Evolutionary conservation across 2,329 filamentous ascomycete species (phyloP).

Genomic region (Verticillium tricorpus): DNA sequence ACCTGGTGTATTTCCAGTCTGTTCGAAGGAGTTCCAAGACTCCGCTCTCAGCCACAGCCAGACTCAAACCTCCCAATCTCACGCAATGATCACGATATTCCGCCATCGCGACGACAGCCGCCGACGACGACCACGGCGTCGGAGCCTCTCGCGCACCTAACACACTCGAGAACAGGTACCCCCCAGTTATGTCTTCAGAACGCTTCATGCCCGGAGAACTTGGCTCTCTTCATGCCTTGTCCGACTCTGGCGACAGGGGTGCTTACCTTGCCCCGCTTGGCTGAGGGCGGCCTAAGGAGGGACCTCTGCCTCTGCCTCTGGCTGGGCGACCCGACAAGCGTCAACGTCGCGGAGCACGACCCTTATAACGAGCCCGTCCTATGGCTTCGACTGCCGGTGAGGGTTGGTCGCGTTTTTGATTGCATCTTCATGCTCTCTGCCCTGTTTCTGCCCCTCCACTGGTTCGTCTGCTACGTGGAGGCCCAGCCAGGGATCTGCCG

Average conservation of each 20-base stretch:
- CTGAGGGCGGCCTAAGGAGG: not conserved
- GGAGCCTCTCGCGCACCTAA: not conserved
- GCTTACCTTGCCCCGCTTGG: not conserved
- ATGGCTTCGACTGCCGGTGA: not conserved
- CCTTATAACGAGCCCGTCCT: not conserved
- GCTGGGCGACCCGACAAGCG: not conserved
- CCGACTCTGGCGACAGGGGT: not conserved
- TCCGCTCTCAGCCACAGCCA: not conserved
- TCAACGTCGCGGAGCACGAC: not conserved
- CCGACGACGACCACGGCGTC: not conserved
- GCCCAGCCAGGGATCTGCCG: constrained; percentile 6
- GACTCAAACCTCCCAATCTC: not conserved
- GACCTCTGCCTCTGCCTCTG: no score
- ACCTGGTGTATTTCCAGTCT: not conserved
- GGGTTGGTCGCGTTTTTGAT: not conserved
- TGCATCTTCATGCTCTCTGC: not conserved
- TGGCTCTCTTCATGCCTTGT: not conserved
- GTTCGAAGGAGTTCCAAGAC: not conserved
- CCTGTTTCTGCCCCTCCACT: not conserved
- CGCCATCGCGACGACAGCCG: not conserved
- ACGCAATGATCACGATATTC: not conserved
- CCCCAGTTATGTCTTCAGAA: not conserved
- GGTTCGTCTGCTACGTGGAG: not conserved
- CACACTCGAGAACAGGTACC: not conserved
- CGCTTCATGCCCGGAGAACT: not conserved